Evolutionary conservation across 306 rosid genomes (phyloP).

Genomic region (Gillenia trifoliata): DNA sequence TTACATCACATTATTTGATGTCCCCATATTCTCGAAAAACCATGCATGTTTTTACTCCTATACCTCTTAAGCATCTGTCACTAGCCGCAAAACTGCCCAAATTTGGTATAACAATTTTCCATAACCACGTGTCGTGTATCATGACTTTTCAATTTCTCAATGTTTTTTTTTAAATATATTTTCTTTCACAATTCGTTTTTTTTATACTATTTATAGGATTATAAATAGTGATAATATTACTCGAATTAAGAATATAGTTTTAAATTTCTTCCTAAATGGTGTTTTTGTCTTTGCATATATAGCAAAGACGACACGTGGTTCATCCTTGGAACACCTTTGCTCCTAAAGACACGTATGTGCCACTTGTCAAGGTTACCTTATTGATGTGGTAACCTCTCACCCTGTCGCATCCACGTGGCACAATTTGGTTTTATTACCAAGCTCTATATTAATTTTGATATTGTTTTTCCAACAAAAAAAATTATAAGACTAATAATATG

Average conservation of each 20-base stretch:
- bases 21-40: not conserved
- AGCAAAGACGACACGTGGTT: slow-evolving; percentile 20
- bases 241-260: not conserved
- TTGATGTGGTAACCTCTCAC: not conserved
- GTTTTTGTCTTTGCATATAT: not conserved
- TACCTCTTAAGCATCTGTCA: slow-evolving; percentile 22
- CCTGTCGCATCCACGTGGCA: not conserved
- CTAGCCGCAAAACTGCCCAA: slow-evolving; percentile 2
- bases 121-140: not conserved
- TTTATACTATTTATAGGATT: not conserved
- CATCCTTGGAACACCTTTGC: not conserved
- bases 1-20: slow-evolving; percentile 19
- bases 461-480: too few species aligned
- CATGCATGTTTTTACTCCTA: slow-evolving; percentile 1
- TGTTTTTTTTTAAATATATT: not conserved
- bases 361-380: slow-evolving; percentile 4
- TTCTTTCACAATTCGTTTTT: not conserved
- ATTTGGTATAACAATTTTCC: not conserved
- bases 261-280: not conserved
- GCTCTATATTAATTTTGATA: not conserved
- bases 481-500: not conserved
- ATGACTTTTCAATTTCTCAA: not conserved
- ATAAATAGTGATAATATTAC: too few species aligned
- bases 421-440: too few species aligned
- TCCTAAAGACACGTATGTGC: slow-evolving; percentile 26